Conservation (phyloP, 2,329 filamentous ascomycete genomes). For the Colletotrichum australisinense region DNA sequence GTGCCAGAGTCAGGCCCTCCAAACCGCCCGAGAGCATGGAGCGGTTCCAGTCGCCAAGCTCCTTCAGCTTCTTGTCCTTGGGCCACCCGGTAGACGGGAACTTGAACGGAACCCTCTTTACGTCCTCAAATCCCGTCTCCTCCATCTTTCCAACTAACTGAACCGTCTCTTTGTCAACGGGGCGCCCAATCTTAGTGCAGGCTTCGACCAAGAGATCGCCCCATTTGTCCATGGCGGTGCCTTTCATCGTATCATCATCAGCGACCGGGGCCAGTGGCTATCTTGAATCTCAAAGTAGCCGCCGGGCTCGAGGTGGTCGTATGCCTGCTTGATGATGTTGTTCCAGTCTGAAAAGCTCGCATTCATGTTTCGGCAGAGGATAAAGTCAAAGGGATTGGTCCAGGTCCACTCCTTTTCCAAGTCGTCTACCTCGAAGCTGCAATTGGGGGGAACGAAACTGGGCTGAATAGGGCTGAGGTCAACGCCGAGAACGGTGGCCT, state of each 20-base stretch:
- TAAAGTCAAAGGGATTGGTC: constrained; percentile 45
- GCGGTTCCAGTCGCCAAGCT: constrained; percentile 38
- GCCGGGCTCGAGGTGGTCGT: constrained; percentile 18
- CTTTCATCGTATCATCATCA: constrained; percentile 47
- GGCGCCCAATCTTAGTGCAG: not conserved
- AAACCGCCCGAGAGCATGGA: constrained; percentile 38
- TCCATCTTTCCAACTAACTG: not conserved
- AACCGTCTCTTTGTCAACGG: not conserved
- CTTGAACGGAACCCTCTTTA: constrained; percentile 41
- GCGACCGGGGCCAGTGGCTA: constrained; percentile 41
- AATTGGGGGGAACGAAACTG: constrained; percentile 44
- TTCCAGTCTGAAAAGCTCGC: constrained; percentile 42
- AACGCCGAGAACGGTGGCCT: constrained; percentile 40
- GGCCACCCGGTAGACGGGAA: constrained; percentile 48
- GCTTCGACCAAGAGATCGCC: constrained; percentile 6
- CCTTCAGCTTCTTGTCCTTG: constrained; percentile 41
- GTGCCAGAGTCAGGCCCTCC: constrained; percentile 43
- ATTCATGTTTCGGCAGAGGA: constrained; percentile 47
- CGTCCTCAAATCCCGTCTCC: constrained; percentile 43
- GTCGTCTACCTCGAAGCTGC: constrained; percentile 46
- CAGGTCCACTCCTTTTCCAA: constrained; percentile 42
- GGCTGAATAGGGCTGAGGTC: constrained; percentile 51
- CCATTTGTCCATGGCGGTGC: constrained; percentile 37
- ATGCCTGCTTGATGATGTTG: constrained; percentile 35
- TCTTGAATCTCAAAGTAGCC: constrained; percentile 32